phyloP scores from a whole-genome alignment of 1,284 basidiomycete species.

The Athelia psychrophila region DNA sequence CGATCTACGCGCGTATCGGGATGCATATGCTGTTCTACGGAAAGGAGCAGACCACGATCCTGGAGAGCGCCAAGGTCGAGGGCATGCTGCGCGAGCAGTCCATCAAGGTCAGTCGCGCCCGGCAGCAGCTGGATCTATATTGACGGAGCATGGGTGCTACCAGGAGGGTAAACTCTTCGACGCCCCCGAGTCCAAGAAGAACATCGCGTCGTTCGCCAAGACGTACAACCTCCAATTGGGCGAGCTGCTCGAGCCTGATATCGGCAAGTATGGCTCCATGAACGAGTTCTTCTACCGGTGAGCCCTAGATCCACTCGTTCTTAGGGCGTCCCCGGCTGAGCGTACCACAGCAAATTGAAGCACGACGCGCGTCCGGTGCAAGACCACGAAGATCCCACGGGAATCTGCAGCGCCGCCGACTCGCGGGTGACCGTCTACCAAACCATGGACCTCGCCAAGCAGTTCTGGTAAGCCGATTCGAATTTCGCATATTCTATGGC shows the following conservation, averaged over 20 bases:
- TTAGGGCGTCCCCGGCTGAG: neutral
- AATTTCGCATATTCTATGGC: neutral
- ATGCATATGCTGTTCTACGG: slow-evolving; percentile 82
- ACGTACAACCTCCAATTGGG: slow-evolving; percentile 64
- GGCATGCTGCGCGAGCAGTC: slow-evolving; percentile 64
- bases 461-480: slow-evolving; percentile 56
- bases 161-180: slow-evolving; percentile 58
- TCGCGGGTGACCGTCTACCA: slow-evolving; percentile 72
- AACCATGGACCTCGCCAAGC: slow-evolving; percentile 55
- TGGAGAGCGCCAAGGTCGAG: slow-evolving; percentile 55
- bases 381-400: slow-evolving; percentile 47
- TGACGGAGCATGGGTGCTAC: neutral
- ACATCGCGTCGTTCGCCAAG: slow-evolving; percentile 72
- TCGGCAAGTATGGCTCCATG: slow-evolving; percentile 65
- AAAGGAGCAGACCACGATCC: slow-evolving; percentile 46
- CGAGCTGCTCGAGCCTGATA: slow-evolving; percentile 67
- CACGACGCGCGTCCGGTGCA: slow-evolving; percentile 66
- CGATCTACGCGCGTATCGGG: slow-evolving; percentile 68
- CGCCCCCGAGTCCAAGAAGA: slow-evolving; percentile 47
- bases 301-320: too few species aligned
- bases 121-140: slow-evolving; percentile 11
- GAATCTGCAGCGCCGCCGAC: slow-evolving; percentile 71
- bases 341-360: slow-evolving; percentile 60
- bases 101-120: slow-evolving; percentile 43
- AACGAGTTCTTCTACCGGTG: slow-evolving; percentile 80